phyloP scores from a whole-genome alignment of 75 land plant genomes.

The Azolla pinnata region DNA sequence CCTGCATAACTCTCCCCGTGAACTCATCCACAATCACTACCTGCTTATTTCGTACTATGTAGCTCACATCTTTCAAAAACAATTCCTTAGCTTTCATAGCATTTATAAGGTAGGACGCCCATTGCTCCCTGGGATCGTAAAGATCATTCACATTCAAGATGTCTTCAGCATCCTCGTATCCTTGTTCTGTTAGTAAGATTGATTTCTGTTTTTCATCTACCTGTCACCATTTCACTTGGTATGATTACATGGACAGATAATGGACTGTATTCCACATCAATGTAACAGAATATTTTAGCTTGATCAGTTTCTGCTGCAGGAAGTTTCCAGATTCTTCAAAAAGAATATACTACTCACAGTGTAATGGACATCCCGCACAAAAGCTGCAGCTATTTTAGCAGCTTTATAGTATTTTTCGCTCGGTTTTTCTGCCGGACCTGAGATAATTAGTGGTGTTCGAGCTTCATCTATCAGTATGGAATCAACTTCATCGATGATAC shows the following conservation, averaged over 20 bases:
- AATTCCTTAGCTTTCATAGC: conserved; percentile 96
- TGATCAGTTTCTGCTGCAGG: too few relatives aligned
- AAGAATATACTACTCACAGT: conserved; percentile 52
- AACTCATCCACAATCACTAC: conserved; percentile 97
- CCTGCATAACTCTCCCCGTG: conserved; percentile 98
- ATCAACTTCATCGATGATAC: conserved; percentile 98
- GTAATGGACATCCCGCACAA: conserved; percentile 89
- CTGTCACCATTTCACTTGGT: too few relatives aligned
- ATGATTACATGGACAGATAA: too few relatives aligned
- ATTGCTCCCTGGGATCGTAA: conserved; percentile 97
- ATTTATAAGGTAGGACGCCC: conserved; percentile 92
- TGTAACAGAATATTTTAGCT: too few relatives aligned
- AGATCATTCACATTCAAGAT: conserved; percentile 82
- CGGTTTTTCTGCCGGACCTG: conserved; percentile 97
- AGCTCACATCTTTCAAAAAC: conserved; percentile 90
- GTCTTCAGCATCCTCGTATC: conserved; percentile 97
- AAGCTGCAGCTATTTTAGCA: conserved; percentile 83
- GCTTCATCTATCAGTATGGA: conserved; percentile 99
- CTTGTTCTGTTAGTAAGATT: conserved; percentile 81
- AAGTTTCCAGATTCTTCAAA: too few relatives aligned
- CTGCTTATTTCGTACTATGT: conserved; percentile 93
- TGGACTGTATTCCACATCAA: too few relatives aligned
- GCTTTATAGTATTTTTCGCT: conserved; percentile 96
- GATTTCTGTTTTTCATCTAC: conserved; percentile 98
- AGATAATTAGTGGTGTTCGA: conserved; percentile 98